Conservation (phyloP, 2,329 filamentous ascomycete genomes). For the Pseudogymnoascus sp. region DNA sequence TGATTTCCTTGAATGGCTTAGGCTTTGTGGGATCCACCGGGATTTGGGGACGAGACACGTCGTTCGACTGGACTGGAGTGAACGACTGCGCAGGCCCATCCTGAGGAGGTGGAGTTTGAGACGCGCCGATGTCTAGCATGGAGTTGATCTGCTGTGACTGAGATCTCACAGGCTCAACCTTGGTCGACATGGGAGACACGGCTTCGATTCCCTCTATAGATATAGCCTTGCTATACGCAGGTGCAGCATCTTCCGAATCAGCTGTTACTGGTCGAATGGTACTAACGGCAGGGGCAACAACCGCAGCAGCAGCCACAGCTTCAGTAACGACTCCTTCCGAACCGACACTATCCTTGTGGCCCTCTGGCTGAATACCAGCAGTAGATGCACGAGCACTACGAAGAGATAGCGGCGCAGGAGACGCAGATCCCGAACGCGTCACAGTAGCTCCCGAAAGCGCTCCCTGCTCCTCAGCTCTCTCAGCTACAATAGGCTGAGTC, state of each 20-base stretch:
- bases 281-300: background rate
- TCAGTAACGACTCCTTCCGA: background rate
- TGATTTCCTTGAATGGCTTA: constrained; percentile 63
- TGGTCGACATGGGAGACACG: background rate
- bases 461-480: background rate
- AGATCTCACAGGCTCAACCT: background rate
- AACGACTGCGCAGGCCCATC: background rate
- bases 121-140: background rate
- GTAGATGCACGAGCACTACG: background rate
- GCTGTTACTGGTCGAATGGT: background rate
- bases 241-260: background rate
- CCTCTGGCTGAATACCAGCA: background rate
- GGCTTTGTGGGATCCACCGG: background rate
- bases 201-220: background rate
- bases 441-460: background rate
- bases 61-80: background rate
- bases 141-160: background rate
- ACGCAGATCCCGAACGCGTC: background rate
- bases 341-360: background rate
- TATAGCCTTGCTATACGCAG: background rate
- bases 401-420: background rate
- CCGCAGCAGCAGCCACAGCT: background rate
- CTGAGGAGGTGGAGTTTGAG: background rate
- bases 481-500: background rate
- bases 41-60: background rate